Percentiles rank a stretch among this genome's conserved stretches.
Evolutionary conservation across 2,329 filamentous ascomycete genomes (phyloP).

Genomic region (Diaporthe ilicicola): DNA sequence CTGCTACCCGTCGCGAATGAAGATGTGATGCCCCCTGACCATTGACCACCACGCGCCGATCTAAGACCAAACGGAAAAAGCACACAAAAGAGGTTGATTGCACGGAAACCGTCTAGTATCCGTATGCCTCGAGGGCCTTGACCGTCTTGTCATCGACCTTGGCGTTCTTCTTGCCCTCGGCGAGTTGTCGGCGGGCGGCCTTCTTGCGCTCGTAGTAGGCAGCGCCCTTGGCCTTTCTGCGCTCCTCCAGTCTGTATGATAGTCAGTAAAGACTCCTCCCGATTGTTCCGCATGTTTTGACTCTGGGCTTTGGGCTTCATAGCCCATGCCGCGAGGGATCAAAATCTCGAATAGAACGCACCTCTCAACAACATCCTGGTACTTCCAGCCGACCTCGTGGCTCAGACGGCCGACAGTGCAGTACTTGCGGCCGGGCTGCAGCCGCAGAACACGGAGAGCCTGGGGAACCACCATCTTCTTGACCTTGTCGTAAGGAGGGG

Average conservation of each 20-base stretch:
- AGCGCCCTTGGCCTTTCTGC: slow-evolving; percentile 98
- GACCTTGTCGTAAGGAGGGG: slow-evolving; percentile 99
- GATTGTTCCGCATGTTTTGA: slow-evolving; percentile 33
- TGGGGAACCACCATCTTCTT: slow-evolving; percentile 99
- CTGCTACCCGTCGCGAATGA: slow-evolving; percentile 34
- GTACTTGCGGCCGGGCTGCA: slow-evolving; percentile 99
- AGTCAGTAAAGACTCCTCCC: slow-evolving; percentile 26
- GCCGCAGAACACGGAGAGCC: slow-evolving; percentile 92
- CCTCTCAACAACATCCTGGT: slow-evolving; percentile 99
- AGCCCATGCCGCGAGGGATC: background rate
- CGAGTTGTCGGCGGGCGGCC: slow-evolving; percentile 88
- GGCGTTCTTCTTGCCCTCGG: slow-evolving; percentile 92
- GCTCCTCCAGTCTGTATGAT: slow-evolving; percentile 88
- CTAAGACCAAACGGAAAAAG: slow-evolving; percentile 36
- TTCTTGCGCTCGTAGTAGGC: slow-evolving; percentile 99
- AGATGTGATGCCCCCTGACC: slow-evolving; percentile 31
- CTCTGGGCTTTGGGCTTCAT: background rate
- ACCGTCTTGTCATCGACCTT: slow-evolving; percentile 86
- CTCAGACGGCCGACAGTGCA: slow-evolving; percentile 98
- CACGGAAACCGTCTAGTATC: slow-evolving; percentile 73
- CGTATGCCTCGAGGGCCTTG: slow-evolving; percentile 87
- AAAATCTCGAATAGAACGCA: slow-evolving; percentile 61
- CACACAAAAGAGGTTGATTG: slow-evolving; percentile 32
- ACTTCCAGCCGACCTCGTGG: slow-evolving; percentile 99
- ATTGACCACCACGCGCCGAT: slow-evolving; percentile 35